Base-by-base conservation (phyloP, 2,329 filamentous ascomycete species). In the Curvularia sp. region DNA sequence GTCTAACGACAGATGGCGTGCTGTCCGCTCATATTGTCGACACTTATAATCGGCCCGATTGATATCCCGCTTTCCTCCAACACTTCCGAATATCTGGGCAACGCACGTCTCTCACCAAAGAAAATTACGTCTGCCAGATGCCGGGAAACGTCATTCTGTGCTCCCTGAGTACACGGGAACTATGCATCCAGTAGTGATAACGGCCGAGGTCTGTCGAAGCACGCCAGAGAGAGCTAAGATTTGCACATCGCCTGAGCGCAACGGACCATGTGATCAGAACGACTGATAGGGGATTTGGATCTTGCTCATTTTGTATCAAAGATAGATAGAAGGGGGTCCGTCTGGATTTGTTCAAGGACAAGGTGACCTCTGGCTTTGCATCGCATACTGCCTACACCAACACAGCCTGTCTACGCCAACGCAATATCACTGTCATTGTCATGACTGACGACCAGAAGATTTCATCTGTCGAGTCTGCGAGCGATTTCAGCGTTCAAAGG, bases 401-500 rank as follows among this genome's bases (percentile, higher is more conserved):
- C 13, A 5, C 32, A 34, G n/a, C n/a, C n/a, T n/a, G 12, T n/a
- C 15, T 34, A 34, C 32, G 12, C 12, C 32, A 34, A 34, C 13
- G 12, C 32, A 34, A 2, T 13, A 15, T 34, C 13, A 34, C 15
- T 15, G 4, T 34, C 13, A 23, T 21, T 39, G 18, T 19, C 9
- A 42, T 42, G 39, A 19, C 39, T 21, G 39, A 42, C 13, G 39
- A 42, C 15, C 12, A 23, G 2, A 42, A 25, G 18, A 19, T 42
- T 23, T 7, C 39, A 21, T 59, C 62, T 5, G 4, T 69, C 7
- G 68, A 71, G 43, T 67, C 66, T n/a, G 63, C 53, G 5, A 68
- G 64, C 34, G 65, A 65, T 30, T 43, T 54, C 18, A 55, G 47
- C 21, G 49, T 48, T 2, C 67, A 70, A 32, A 67, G 63, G 21